phyloP scores from a whole-genome alignment of 2,329 filamentous ascomycete genomes.

The Chalaropsis ovoidea region DNA sequence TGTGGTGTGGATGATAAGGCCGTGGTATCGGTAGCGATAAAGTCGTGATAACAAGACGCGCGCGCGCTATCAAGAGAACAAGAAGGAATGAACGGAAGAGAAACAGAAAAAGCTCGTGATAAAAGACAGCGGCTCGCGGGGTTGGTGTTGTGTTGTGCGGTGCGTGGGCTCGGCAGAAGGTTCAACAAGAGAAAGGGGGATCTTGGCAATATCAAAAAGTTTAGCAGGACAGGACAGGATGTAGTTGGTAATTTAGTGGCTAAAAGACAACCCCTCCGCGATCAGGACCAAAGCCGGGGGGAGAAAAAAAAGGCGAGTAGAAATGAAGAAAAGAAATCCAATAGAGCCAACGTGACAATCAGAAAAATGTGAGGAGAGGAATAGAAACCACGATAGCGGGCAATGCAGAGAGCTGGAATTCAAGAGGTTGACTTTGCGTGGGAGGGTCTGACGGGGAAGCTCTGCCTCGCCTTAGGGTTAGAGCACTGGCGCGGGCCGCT shows the following conservation, averaged over 20 bases:
- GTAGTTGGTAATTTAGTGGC: slow-evolving; percentile 7
- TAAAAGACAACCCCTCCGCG: slow-evolving; percentile 13
- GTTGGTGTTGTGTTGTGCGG: not conserved
- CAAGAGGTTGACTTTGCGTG: not conserved
- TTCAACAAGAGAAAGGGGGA: slow-evolving; percentile 6
- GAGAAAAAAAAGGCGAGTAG: slow-evolving; percentile 1
- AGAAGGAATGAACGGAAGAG: slow-evolving; percentile 5
- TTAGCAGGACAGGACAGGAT: slow-evolving; percentile 3
- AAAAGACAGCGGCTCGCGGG: not conserved
- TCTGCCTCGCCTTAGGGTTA: not conserved
- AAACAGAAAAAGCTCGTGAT: slow-evolving; percentile 4
- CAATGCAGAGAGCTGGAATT: not conserved
- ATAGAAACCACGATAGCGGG: not conserved
- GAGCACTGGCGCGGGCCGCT: not conserved
- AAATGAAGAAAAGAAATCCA: slow-evolving; percentile 1
- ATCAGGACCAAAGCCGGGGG: not conserved
- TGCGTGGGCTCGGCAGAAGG: not conserved
- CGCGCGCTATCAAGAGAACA: not conserved
- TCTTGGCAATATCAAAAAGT: slow-evolving; percentile 14
- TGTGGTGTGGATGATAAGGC: not conserved
- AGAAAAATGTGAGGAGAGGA: not conserved
- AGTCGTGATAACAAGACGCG: slow-evolving; percentile 3
- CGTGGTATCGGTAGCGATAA: not conserved
- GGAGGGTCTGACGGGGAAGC: not conserved
- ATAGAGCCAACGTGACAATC: not conserved